Base-by-base conservation (phyloP, 192 early-diverging fungal species). In the Backusella sp. region DNA sequence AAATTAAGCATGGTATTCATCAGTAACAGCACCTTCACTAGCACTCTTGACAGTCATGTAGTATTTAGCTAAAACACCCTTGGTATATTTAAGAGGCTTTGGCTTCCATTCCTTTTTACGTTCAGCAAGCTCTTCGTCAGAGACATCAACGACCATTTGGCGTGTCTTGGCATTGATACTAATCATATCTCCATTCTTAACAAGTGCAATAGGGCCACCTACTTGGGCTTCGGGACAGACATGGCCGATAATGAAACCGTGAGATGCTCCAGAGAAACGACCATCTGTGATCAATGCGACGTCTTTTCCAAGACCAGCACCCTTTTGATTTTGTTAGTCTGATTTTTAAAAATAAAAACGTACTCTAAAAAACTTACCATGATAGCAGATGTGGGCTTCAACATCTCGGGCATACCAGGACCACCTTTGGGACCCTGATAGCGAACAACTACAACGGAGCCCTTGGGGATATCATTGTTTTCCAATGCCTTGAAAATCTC, bases 341-440 rank as follows among this genome's bases (percentile, higher is more conserved):
- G 12, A 5, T 17, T 1, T 15, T 44, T 19, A 49, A 49, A 49
- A 49, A 49, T 41, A 44, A 44, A 49, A n/a, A 39, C 7, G 37
- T 39, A 39, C 12, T 11, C 42, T 17, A 44, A 14, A 14, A 17
- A 17, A 17, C 12, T 49, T 49, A 49, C 46, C 95, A 99, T 99
- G 81, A 99, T 96, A 34, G 97, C 97, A 81, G 91, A 91, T 49
- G 95, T 96, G 26, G 98, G 98, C 9, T 96, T 98, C 80, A 99
- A 88, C 91, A 99, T 97, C 84, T 99, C 98, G 32, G 96, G 96
- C 98, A 99, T 99, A 42, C 98, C 98, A 3, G 98, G 97, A 6
- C 97, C 98, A 77, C 98, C 98, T 86, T 95, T 94, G 37, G 98
- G 98, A 7, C 98, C 98, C 80, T 96, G 94, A 82, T 99, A 98